phyloP scores from a whole-genome alignment of 2,329 filamentous ascomycete genomes.

The Penicillium sp. region DNA sequence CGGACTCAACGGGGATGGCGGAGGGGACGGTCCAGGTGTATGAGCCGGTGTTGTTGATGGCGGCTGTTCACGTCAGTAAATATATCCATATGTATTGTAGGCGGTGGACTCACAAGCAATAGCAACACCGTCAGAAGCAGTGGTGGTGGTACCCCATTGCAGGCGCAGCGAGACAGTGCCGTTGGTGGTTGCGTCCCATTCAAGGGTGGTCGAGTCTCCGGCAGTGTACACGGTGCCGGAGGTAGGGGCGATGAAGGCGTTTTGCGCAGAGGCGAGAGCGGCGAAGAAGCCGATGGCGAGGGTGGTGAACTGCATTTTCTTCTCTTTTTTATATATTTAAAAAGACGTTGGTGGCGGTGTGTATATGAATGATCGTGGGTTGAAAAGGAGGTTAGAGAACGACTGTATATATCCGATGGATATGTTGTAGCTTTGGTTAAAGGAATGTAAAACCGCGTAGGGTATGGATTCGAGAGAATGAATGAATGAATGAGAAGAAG shows the following conservation, averaged over 20 bases:
- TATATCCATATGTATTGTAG: neutral
- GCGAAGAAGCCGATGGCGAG: constrained; percentile 42
- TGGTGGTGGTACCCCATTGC: constrained; percentile 41
- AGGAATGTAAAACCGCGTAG: neutral
- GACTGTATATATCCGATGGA: neutral
- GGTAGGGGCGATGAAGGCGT: constrained; percentile 47
- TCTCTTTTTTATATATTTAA: constrained; percentile 5
- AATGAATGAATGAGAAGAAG: neutral
- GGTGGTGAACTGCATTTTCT: constrained; percentile 11
- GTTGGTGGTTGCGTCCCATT: constrained; percentile 48
- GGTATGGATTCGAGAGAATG: neutral
- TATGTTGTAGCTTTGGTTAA: neutral
- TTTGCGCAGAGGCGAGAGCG: constrained; percentile 45
- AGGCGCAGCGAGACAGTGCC: constrained; percentile 52
- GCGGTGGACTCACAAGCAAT: constrained; percentile 40
- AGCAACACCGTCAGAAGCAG: constrained; percentile 37
- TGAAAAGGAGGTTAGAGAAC: neutral
- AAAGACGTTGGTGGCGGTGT: neutral
- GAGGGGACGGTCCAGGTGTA: constrained; percentile 47
- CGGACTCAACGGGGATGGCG: constrained; percentile 38
- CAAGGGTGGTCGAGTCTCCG: constrained; percentile 44
- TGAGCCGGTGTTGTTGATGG: constrained; percentile 47
- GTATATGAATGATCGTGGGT: constrained; percentile 10
- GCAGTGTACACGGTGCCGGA: constrained; percentile 44
- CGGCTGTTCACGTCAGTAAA: constrained; percentile 36